Evolutionary conservation across 1,284 basidiomycete species (phyloP).

Genomic region (Cerioporus squamosus): DNA sequence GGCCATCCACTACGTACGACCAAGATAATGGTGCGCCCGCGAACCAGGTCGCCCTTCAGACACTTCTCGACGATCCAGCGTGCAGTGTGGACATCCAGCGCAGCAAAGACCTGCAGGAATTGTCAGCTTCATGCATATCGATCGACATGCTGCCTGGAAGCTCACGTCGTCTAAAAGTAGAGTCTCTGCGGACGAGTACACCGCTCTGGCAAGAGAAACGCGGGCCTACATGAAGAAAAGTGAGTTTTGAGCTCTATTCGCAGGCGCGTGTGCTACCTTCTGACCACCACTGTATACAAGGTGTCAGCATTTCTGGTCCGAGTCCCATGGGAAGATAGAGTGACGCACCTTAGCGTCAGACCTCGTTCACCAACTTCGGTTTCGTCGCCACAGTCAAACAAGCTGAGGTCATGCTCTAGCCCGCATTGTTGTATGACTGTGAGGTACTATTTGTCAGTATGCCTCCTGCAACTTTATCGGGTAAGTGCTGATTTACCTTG

Average conservation of each 20-base stretch:
- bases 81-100: slow-evolving; percentile 67
- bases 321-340: not conserved
- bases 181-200: slow-evolving; percentile 65
- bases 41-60: slow-evolving; percentile 68
- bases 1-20: slow-evolving; percentile 51
- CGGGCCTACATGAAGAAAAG: slow-evolving; percentile 46
- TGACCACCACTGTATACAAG: slow-evolving; percentile 60
- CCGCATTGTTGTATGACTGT: slow-evolving; percentile 66
- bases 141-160: not conserved
- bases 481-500: slow-evolving; percentile 36
- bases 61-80: slow-evolving; percentile 80
- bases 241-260: not conserved
- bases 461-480: not conserved
- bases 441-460: slow-evolving; percentile 19
- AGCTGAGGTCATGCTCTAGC: slow-evolving; percentile 60
- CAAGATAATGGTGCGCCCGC: slow-evolving; percentile 70
- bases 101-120: slow-evolving; percentile 39
- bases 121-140: too few relatives aligned
- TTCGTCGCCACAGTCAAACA: slow-evolving; percentile 73
- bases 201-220: slow-evolving; percentile 72
- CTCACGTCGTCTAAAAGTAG: slow-evolving; percentile 64
- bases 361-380: slow-evolving; percentile 75
- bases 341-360: slow-evolving; percentile 48
- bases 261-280: slow-evolving; percentile 41
- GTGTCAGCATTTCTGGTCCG: not conserved